phyloP scores from a whole-genome alignment of 495 filamentous ascomycete species.

The Hyaloscypha hepaticicola region DNA sequence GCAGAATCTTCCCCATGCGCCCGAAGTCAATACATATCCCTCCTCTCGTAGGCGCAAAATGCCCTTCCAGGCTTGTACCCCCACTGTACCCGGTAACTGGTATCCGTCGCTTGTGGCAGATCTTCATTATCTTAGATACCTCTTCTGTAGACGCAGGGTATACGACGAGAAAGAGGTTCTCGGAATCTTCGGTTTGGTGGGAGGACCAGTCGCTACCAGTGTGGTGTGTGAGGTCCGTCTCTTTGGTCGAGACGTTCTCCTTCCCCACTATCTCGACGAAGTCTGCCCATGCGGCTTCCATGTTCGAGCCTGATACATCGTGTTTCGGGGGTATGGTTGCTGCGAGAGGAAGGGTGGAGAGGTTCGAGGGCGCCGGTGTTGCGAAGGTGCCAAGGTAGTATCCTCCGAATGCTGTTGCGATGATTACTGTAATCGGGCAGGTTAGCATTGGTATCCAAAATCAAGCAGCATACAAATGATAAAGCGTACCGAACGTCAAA shows the following conservation, averaged over 20 bases:
- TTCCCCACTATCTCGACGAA: slow-evolving; percentile 80
- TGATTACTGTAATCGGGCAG: slow-evolving; percentile 42
- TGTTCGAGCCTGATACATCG: slow-evolving; percentile 68
- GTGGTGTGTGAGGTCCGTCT: slow-evolving; percentile 66
- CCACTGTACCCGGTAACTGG: slow-evolving; percentile 76
- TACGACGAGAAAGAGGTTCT: slow-evolving; percentile 58
- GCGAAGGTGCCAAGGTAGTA: slow-evolving; percentile 71
- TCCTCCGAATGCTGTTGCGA: slow-evolving; percentile 58
- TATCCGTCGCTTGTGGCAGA: slow-evolving; percentile 68
- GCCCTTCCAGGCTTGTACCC: slow-evolving; percentile 78
- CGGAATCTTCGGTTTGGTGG: slow-evolving; percentile 53
- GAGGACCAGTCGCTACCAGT: slow-evolving; percentile 88
- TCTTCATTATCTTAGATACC: slow-evolving; percentile 69
- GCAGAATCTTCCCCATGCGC: slow-evolving; percentile 71
- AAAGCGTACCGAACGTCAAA: slow-evolving; percentile 57
- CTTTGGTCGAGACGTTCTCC: slow-evolving; percentile 78
- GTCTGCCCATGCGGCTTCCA: slow-evolving; percentile 93
- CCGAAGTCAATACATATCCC: slow-evolving; percentile 78
- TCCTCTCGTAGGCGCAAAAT: slow-evolving; percentile 70
- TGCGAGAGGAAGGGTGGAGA: slow-evolving; percentile 72
- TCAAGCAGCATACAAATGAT: background rate
- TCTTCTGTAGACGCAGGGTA: slow-evolving; percentile 67
- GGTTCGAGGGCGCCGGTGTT: slow-evolving; percentile 55
- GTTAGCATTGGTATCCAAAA: slow-evolving; percentile 19
- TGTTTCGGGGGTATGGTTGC: slow-evolving; percentile 61